Conservation (phyloP, 257 asterid species). For the Solanum paucissectum region DNA sequence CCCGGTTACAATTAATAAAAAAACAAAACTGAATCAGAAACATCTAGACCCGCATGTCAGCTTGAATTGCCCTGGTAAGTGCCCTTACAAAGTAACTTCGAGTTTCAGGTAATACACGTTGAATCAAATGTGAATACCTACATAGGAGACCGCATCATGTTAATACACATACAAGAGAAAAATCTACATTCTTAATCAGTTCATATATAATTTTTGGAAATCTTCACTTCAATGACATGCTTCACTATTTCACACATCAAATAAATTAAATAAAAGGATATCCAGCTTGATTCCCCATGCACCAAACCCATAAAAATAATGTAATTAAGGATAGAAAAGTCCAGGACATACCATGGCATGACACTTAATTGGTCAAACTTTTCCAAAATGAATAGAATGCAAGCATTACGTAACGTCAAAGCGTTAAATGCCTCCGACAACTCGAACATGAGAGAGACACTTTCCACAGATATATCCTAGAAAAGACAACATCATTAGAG, state of each 20-base stretch:
- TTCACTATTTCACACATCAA: background rate
- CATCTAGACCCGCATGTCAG: slow-evolving; percentile 40
- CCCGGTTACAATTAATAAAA: slow-evolving; percentile 30
- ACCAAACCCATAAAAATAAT: background rate
- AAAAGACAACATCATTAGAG: slow-evolving; percentile 16
- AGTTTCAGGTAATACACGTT: slow-evolving; percentile 68
- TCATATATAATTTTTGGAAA: background rate
- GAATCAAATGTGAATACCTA: slow-evolving; percentile 71
- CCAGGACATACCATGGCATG: slow-evolving; percentile 52
- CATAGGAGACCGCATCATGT: background rate
- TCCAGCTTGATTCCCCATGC: background rate
- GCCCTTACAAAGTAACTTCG: slow-evolving; percentile 62
- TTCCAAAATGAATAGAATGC: slow-evolving; percentile 73
- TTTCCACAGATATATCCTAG: slow-evolving; percentile 79
- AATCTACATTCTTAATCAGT: background rate
- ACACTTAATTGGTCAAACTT: slow-evolving; percentile 48
- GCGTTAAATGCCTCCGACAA: slow-evolving; percentile 94
- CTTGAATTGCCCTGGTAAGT: slow-evolving; percentile 42
- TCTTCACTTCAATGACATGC: background rate
- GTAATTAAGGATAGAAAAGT: background rate
- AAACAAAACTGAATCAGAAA: slow-evolving; percentile 26
- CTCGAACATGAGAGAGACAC: slow-evolving; percentile 80
- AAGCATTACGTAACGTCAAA: slow-evolving; percentile 58
- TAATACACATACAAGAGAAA: background rate
- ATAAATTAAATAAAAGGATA: background rate